A percentile compares a stretch with the other conserved stretches of the same genome.
phyloP scores from a whole-genome alignment of 768 basidiomycete species.

The Nidularia sp. region DNA sequence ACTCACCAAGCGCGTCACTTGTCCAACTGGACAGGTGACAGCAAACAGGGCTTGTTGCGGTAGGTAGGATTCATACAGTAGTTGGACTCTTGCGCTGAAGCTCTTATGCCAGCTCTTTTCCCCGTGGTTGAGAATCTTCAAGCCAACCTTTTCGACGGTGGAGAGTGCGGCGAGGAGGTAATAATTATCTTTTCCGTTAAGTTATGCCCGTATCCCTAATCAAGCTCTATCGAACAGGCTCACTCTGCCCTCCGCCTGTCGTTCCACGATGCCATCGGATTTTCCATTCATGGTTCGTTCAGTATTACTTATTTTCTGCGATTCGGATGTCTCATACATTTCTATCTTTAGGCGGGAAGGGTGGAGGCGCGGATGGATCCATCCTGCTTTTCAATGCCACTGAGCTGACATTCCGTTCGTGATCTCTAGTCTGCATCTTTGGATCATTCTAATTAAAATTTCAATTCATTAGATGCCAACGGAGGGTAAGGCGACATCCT shows the following conservation, averaged over 20 bases:
- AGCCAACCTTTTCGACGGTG: conserved; percentile 25
- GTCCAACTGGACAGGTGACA: conserved; percentile 3
- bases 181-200: conserved; percentile 7
- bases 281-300: conserved; percentile 6
- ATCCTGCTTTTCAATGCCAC: too few relatives aligned
- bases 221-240: conserved; percentile 1
- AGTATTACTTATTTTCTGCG: background rate
- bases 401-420: too few relatives aligned
- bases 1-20: conserved; percentile 3
- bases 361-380: background rate
- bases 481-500: background rate
- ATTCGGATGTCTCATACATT: background rate
- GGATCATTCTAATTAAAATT: too few relatives aligned
- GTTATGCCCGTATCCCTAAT: background rate
- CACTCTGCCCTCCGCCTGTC: conserved; percentile 14
- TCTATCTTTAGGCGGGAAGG: background rate
- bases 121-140: conserved; percentile 23
- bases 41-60: conserved; percentile 4
- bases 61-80: background rate
- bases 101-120: conserved; percentile 9
- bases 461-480: too few relatives aligned
- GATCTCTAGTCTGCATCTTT: too few relatives aligned
- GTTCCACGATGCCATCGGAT: conserved; percentile 15
- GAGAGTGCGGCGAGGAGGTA: conserved; percentile 27
- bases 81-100: background rate